phyloP scores from a whole-genome alignment of 177 flowering plant species.

The Viscum album region DNA sequence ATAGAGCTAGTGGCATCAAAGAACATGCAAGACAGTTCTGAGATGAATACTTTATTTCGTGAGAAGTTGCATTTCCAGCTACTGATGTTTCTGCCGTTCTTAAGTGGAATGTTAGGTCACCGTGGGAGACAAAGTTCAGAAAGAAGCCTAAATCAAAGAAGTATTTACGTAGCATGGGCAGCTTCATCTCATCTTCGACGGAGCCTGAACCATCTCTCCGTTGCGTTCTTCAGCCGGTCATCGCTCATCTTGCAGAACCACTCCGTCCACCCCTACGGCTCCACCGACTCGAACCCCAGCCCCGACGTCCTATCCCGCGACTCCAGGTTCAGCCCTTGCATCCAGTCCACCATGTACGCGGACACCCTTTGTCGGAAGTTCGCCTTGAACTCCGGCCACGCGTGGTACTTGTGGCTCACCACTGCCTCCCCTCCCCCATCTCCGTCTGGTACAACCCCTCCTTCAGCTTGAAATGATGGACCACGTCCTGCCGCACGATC shows the following conservation, averaged over 20 bases:
- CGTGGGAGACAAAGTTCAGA: no score
- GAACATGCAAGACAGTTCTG: no score
- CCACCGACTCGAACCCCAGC: conserved; percentile 44
- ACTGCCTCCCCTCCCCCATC: conserved; percentile 19
- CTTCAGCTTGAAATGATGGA: conserved; percentile 52
- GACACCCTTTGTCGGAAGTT: conserved; percentile 83
- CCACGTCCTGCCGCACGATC: conserved; percentile 39
- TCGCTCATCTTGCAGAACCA: conserved; percentile 72
- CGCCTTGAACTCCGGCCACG: conserved; percentile 74
- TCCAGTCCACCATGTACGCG: conserved; percentile 82
- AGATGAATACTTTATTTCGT: not conserved
- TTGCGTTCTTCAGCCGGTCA: conserved; percentile 29
- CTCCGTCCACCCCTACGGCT: conserved; percentile 58
- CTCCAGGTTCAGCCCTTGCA: conserved; percentile 26
- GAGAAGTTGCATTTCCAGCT: no score
- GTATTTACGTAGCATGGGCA: not conserved
- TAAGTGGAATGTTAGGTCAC: no score
- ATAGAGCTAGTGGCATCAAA: no score
- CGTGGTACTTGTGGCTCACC: conserved; percentile 93
- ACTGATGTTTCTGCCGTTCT: no score
- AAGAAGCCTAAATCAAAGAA: not conserved
- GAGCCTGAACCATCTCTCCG: conserved; percentile 47
- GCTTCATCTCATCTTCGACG: no score
- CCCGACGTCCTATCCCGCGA: conserved; percentile 83
- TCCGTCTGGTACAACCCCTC: conserved; percentile 20